Conservation (phyloP, 2,329 filamentous ascomycete genomes). For the Biscogniauxia mediterranea region DNA sequence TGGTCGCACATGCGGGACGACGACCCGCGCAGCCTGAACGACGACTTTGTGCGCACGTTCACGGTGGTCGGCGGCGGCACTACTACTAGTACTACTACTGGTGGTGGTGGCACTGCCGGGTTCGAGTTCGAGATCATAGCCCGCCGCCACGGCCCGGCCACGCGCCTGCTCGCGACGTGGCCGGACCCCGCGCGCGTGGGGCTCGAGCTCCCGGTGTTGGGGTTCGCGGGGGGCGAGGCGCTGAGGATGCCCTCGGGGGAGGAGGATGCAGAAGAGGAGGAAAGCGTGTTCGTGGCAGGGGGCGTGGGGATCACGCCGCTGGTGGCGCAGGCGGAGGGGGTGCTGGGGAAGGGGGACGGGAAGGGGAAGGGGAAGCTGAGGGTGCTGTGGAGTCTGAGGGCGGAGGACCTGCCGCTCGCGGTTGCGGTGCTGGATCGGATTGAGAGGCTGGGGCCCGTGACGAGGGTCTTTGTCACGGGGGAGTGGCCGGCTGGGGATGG, state of each 20-base stretch:
- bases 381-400: slow-evolving; percentile 67
- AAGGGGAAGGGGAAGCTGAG: slow-evolving; percentile 38
- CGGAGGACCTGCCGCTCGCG: slow-evolving; percentile 62
- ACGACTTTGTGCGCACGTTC: slow-evolving; percentile 81
- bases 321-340: slow-evolving; percentile 60
- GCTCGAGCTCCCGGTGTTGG: slow-evolving; percentile 66
- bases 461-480: slow-evolving; percentile 66
- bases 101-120: too few species aligned
- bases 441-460: slow-evolving; percentile 48
- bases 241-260: slow-evolving; percentile 37
- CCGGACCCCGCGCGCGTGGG: slow-evolving; percentile 43
- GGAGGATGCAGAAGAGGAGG: slow-evolving; percentile 30
- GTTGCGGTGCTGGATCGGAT: slow-evolving; percentile 55
- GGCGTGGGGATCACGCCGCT: slow-evolving; percentile 84
- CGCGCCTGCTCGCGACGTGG: slow-evolving; percentile 60
- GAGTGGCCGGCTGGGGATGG: slow-evolving; percentile 12
- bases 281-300: slow-evolving; percentile 65
- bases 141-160: slow-evolving; percentile 67
- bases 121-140: slow-evolving; percentile 69
- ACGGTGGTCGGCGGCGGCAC: slow-evolving; percentile 74
- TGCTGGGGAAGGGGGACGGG: slow-evolving; percentile 38
- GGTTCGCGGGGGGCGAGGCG: slow-evolving; percentile 64
- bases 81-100: too few species aligned
- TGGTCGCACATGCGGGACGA: slow-evolving; percentile 83
- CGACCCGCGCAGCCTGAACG: slow-evolving; percentile 77